A percentile compares a stretch with the other conserved stretches of the same genome.
Evolutionary conservation across 179 eudicot species (phyloP).

Genomic region (Silene noctiflora): DNA sequence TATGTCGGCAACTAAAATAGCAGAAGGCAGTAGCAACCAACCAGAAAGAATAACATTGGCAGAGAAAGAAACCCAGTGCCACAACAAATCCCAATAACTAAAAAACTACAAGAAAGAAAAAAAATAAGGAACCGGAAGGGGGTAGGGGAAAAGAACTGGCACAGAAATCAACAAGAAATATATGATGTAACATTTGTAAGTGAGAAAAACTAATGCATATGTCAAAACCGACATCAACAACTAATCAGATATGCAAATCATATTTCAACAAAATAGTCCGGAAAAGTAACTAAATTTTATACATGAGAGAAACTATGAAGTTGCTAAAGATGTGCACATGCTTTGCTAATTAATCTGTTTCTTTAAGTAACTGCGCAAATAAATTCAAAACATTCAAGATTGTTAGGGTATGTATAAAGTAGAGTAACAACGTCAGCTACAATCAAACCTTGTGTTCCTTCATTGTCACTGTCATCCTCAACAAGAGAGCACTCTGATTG

Average conservation of each 20-base stretch:
- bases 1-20: constrained; percentile 6
- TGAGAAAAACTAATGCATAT: neutral
- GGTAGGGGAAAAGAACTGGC: neutral
- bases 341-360: neutral
- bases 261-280: neutral
- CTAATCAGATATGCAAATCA: neutral
- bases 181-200: neutral
- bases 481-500: constrained; percentile 9
- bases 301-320: neutral
- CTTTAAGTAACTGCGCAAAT: neutral
- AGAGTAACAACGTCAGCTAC: neutral
- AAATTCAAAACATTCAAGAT: neutral
- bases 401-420: neutral
- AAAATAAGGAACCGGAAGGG: constrained; percentile 6
- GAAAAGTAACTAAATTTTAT: neutral
- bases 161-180: neutral
- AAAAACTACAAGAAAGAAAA: neutral
- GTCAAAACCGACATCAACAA: neutral
- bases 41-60: neutral
- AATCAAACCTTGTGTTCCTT: constrained; percentile 42
- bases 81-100: neutral
- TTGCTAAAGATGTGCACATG: neutral
- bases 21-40: neutral
- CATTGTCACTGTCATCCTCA: constrained; percentile 29
- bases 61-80: neutral